These are phyloP conservation scores for Pluteus cervinus DNA, from an alignment of 768 basidiomycete genomes.

Conservation along the genomic window DNA sequence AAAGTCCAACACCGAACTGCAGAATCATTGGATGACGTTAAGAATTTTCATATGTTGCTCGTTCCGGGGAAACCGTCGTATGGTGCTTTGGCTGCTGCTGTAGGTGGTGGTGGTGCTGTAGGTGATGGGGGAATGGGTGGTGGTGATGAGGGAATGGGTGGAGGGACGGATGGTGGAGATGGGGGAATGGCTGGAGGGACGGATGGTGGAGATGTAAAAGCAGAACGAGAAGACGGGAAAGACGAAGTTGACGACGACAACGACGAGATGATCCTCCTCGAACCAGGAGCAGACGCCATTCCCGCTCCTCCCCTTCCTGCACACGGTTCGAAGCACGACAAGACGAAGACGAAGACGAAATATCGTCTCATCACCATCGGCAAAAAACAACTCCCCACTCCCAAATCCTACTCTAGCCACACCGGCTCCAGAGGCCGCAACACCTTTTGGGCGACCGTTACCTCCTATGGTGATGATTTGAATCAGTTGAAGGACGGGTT, in stretches of 20 bases:
- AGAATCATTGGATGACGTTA: slow-evolving; percentile 50
- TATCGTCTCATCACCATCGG: slow-evolving; percentile 50
- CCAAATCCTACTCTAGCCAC: slow-evolving; percentile 19
- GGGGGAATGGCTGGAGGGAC: too few species aligned
- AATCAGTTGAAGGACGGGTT: slow-evolving; percentile 39
- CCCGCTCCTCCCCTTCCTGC: slow-evolving; percentile 29
- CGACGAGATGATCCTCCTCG: slow-evolving; percentile 32
- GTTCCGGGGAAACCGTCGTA: slow-evolving; percentile 49
- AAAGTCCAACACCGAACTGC: slow-evolving; percentile 48
- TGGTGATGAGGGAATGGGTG: too few species aligned
- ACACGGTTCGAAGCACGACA: too few species aligned
- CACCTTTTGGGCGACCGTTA: slow-evolving; percentile 48
- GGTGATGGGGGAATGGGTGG: too few species aligned
- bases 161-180: too few species aligned
- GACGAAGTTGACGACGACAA: slow-evolving; percentile 10
- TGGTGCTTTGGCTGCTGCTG: slow-evolving; percentile 14
- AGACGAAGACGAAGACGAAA: slow-evolving; percentile 36
- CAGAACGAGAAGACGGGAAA: slow-evolving; percentile 5
- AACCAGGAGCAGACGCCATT: slow-evolving; percentile 42
- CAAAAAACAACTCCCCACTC: slow-evolving; percentile 53
- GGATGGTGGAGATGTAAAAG: too few species aligned
- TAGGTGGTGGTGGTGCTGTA: too few species aligned
- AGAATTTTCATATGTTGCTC: slow-evolving; percentile 54
- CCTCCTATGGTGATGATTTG: slow-evolving; percentile 46
- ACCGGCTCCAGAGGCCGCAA: slow-evolving; percentile 32